Evolutionary conservation across 179 eudicot genomes (phyloP).

Genomic region (Silene coronaria): DNA sequence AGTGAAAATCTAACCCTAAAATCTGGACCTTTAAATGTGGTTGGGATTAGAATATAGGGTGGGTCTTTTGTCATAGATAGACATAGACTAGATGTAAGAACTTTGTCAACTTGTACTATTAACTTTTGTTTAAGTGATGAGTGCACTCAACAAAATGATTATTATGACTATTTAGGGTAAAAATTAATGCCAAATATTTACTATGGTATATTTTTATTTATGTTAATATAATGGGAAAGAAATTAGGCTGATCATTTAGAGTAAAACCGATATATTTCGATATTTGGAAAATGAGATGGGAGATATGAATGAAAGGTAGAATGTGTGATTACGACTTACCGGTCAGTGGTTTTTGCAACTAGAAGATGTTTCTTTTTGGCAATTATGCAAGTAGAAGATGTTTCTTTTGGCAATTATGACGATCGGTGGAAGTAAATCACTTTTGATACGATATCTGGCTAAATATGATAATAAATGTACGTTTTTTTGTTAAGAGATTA

Average conservation of each 20-base stretch:
- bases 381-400: background rate
- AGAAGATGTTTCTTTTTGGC: background rate
- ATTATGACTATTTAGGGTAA: background rate
- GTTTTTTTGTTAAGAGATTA: background rate
- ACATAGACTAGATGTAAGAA: background rate
- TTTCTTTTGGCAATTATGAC: background rate
- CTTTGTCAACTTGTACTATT: background rate
- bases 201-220: background rate
- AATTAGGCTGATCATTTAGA: background rate
- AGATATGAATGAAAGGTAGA: too few species aligned
- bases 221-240: too few species aligned
- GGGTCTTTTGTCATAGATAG: constrained; percentile 12
- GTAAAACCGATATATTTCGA: background rate
- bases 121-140: background rate
- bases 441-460: background rate
- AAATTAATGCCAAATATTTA: too few species aligned
- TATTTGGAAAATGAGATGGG: too few species aligned
- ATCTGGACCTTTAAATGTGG: constrained; percentile 22
- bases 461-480: background rate
- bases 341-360: background rate
- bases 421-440: background rate
- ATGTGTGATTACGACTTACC: too few species aligned
- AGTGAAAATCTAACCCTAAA: constrained; percentile 29
- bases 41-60: constrained; percentile 5
- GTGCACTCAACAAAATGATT: background rate